Evolutionary conservation across 805 yeast genomes (phyloP), one percentile per base, ranked within the genome.

Genomic region (Schwanniomyces yamadae): DNA sequence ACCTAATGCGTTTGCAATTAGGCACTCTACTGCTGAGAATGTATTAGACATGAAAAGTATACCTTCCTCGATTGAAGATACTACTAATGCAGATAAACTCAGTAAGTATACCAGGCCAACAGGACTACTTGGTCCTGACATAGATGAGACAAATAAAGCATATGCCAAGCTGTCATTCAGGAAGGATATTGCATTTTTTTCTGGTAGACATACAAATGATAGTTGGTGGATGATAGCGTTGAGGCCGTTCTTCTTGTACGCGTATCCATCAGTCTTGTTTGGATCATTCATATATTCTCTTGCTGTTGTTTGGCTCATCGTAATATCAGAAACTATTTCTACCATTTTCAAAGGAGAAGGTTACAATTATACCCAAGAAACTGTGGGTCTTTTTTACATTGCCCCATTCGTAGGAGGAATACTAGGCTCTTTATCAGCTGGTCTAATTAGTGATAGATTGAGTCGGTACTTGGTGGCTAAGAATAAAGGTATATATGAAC

Each of bases 221-320:
- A 58, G 67, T 35, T 73, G 77, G 75, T 72, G 76, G 73, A 70
- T 67, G 73, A 73, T 77, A 5, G 71, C 75, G 9, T 42, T 75
- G 13, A 59, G 84, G 28, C 84, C 84, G 2, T 67, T 78, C 40
- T 65, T 70, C 17, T 62, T 79, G 4, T 63, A 57, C 37, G 48
- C 59, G 18, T 79, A 78, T 50, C 82, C 83, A 0, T 59, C 75
- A 1, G 60, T 79, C 12, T 48, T 75, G 4, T 79, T 66, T 48
- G 73, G 80, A 0, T 60, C 82, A 1, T 48, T 78, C 6, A 52
- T 75, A 3, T 78, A 79, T 49, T 61, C 79, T 0, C 59, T 78
- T 34, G 76, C 82, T 11, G 80, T 79, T 14, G 80, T 78, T 13
- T 79, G 83, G 83, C 68, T 79, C 30, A 78, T 79, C 50, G 73